Evolutionary conservation across 2,329 filamentous ascomycete genomes (phyloP), one percentile per base, ranked within the genome.

Genomic region (Aspergillus awamori): DNA sequence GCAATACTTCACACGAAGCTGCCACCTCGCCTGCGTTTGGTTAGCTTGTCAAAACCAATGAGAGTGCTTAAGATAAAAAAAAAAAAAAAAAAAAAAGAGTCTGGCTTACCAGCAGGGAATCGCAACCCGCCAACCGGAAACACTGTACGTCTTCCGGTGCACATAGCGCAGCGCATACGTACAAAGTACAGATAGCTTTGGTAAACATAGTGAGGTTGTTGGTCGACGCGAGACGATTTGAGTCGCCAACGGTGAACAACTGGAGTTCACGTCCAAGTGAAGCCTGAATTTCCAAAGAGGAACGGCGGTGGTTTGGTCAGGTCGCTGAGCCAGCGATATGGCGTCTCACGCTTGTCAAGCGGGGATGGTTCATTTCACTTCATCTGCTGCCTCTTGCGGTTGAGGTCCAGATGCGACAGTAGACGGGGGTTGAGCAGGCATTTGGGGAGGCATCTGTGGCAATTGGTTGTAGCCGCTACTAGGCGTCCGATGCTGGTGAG

Each of bases 401-500:
- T 80, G 80, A 39, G 78, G 68, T 20, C 70, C 76, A 45, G 77
- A 72, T 13, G 73, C 70, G 59, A 68, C 69, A 58, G 65, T 65
- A 63, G 64, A 69, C 30, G 65, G 71, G 45, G 66, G 74, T 53
- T 79, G 77, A 57, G 73, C 72, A 65, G 80, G 76, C 62, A 78
- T 75, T 63, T 81, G 77, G 65, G 80, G 79, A 48, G 80, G 76
- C 59, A 80, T 71, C 57, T 78, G 77, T 49, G 73, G 71, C 33
- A 77, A 69, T 62, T 84, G 83, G 60, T 79, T 84, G 71, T 82
- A 84, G 67, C 81, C 83, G 65, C 84, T 84, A 69, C 83, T 87
- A 43, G 80, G 80, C 15, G 75, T 77, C 66, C 85, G 86, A 70
- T 86, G 83, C 57, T 82, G 80, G 64, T 84, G 83, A 41, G 82